phyloP scores from a whole-genome alignment of 2,329 filamentous ascomycete species.

The Aureobasidium sp. region DNA sequence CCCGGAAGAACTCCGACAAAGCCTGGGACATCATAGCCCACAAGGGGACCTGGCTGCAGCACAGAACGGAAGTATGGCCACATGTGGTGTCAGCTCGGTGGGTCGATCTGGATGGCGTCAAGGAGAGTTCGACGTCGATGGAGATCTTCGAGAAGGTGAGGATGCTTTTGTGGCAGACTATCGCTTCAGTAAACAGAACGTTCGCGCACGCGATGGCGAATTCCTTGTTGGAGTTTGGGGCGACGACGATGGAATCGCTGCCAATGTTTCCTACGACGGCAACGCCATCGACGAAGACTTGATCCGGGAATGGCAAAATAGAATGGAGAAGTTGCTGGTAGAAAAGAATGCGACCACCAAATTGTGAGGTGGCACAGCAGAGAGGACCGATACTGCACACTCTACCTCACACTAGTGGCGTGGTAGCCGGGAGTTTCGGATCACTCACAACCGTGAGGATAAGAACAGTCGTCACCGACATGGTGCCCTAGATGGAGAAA shows the following conservation, averaged over 20 bases:
- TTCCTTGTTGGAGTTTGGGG: slow-evolving; percentile 40
- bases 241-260: slow-evolving; percentile 31
- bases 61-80: slow-evolving; percentile 31
- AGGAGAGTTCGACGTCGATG: slow-evolving; percentile 24
- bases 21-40: slow-evolving; percentile 24
- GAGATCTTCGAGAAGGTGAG: slow-evolving; percentile 16
- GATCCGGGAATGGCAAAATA: slow-evolving; percentile 25
- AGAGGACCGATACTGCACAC: neutral
- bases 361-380: neutral
- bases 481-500: neutral
- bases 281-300: slow-evolving; percentile 23
- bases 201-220: slow-evolving; percentile 40
- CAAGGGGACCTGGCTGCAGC: slow-evolving; percentile 33
- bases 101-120: slow-evolving; percentile 32
- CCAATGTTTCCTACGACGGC: slow-evolving; percentile 37
- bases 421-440: neutral
- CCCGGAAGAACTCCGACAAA: slow-evolving; percentile 26
- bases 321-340: slow-evolving; percentile 5
- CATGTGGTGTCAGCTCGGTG: slow-evolving; percentile 40
- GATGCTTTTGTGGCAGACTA: slow-evolving; percentile 38
- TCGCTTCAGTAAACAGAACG: slow-evolving; percentile 30
- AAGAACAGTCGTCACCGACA: neutral
- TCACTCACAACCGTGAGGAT: neutral
- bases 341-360: neutral
- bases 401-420: neutral